phyloP scores from a whole-genome alignment of 2,329 filamentous ascomycete genomes.

The Rhinocladiella mackenziei region DNA sequence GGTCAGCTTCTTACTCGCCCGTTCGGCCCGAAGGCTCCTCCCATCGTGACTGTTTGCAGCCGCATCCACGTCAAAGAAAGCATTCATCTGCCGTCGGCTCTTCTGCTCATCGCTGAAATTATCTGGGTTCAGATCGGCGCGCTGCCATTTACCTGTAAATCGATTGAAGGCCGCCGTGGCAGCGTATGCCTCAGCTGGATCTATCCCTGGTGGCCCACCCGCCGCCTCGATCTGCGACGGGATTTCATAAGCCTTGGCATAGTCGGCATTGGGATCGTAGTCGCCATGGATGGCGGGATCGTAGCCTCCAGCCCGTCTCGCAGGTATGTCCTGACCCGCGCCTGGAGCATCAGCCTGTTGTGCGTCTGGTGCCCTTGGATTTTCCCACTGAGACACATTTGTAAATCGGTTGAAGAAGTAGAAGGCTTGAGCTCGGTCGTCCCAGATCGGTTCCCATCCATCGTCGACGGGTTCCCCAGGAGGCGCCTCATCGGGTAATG shows the following conservation, averaged over 20 bases:
- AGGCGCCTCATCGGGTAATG: constrained; percentile 52
- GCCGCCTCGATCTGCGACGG: constrained; percentile 33
- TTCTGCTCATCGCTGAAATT: constrained; percentile 84
- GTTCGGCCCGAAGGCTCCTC: constrained; percentile 83
- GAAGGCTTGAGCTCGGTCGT: constrained; percentile 62
- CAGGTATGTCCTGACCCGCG: constrained; percentile 37
- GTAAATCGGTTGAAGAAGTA: constrained; percentile 86
- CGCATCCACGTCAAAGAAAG: constrained; percentile 93
- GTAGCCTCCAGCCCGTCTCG: constrained; percentile 62
- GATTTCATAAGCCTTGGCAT: constrained; percentile 61
- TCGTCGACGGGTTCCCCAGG: constrained; percentile 50
- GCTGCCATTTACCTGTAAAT: constrained; percentile 81
- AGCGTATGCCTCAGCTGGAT: constrained; percentile 55
- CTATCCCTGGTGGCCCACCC: constrained; percentile 35
- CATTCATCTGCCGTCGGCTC: constrained; percentile 80
- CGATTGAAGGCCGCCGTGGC: constrained; percentile 80
- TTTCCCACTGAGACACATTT: constrained; percentile 74
- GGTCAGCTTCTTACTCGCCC: constrained; percentile 74
- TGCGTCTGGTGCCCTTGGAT: constrained; percentile 65
- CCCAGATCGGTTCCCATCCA: constrained; percentile 81
- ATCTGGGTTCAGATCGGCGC: constrained; percentile 62
- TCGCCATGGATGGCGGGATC: constrained; percentile 94
- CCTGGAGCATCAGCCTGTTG: constrained; percentile 30
- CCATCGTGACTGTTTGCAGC: constrained; percentile 89
- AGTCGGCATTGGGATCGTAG: constrained; percentile 95